Conservation (phyloP, 2,329 filamentous ascomycete species). For the Rhytidhysteron rufulum region DNA sequence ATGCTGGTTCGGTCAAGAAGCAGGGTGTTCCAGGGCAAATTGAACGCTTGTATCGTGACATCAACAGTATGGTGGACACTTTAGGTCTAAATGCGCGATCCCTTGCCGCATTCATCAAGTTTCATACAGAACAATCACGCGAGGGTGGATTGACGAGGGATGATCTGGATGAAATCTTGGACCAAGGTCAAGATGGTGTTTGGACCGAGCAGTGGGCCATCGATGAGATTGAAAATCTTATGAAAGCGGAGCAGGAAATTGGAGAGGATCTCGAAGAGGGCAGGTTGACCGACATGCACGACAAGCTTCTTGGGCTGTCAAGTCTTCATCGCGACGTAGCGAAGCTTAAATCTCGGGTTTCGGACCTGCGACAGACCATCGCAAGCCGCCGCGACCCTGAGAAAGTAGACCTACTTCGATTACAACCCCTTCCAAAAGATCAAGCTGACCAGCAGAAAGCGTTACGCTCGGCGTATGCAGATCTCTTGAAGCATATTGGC, state of each 20-base stretch:
- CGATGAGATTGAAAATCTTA: conserved; percentile 69
- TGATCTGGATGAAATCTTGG: conserved; percentile 54
- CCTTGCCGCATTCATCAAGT: conserved; percentile 58
- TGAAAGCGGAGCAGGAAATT: conserved; percentile 59
- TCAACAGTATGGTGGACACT: conserved; percentile 92
- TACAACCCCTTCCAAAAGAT: conserved; percentile 77
- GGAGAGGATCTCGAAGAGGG: conserved; percentile 62
- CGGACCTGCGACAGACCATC: conserved; percentile 75
- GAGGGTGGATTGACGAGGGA: conserved; percentile 56
- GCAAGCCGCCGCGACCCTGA: conserved; percentile 65
- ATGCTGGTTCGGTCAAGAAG: conserved; percentile 36
- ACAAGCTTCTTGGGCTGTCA: conserved; percentile 65
- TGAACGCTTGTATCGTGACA: conserved; percentile 64
- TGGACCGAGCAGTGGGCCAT: conserved; percentile 69
- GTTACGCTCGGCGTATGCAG: conserved; percentile 70
- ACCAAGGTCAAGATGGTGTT: conserved; percentile 30
- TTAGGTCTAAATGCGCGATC: conserved; percentile 80
- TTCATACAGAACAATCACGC: conserved; percentile 49
- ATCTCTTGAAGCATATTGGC: conserved; percentile 68
- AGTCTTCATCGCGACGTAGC: conserved; percentile 67
- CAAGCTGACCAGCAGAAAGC: conserved; percentile 81
- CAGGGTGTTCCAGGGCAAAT: conserved; percentile 45
- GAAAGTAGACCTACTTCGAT: conserved; percentile 59
- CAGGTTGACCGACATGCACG: conserved; percentile 63
- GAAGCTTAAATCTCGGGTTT: conserved; percentile 66